Evolutionary conservation across 371 early-diverging fungal species (phyloP).

Genomic region (Apophysomyces elegans): DNA sequence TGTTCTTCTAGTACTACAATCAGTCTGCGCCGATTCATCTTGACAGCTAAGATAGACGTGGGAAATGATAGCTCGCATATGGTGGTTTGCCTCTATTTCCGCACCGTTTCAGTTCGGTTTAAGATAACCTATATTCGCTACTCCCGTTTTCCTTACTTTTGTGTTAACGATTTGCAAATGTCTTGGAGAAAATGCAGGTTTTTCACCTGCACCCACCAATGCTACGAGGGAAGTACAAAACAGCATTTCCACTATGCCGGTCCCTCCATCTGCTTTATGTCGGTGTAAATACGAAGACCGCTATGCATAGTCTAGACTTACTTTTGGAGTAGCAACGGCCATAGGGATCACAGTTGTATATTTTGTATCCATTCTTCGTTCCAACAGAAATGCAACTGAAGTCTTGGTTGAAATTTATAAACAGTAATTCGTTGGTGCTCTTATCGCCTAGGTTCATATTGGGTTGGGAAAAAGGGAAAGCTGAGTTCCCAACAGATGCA

Average conservation of each 20-base stretch:
- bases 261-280: constrained; percentile 75
- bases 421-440: constrained; percentile 59
- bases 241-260: constrained; percentile 95
- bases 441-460: constrained; percentile 21
- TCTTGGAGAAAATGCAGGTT: constrained; percentile 88
- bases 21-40: constrained; percentile 91
- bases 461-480: constrained; percentile 26
- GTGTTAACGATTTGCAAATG: constrained; percentile 94
- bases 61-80: constrained; percentile 96
- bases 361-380: constrained; percentile 82
- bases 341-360: constrained; percentile 96
- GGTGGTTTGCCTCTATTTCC: constrained; percentile 82
- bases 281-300: not conserved
- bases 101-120: not conserved
- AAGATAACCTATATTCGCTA: not conserved
- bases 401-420: constrained; percentile 93
- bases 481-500: constrained; percentile 18
- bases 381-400: constrained; percentile 93
- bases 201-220: constrained; percentile 92
- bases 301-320: constrained; percentile 32
- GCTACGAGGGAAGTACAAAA: constrained; percentile 96
- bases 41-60: constrained; percentile 90
- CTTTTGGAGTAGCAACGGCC: constrained; percentile 87
- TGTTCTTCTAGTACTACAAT: constrained; percentile 93
- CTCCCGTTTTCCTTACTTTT: constrained; percentile 66